These are phyloP conservation scores for Fusarium pilosicola DNA, from an alignment of 2,329 filamentous ascomycete species.

Conservation along the genomic window DNA sequence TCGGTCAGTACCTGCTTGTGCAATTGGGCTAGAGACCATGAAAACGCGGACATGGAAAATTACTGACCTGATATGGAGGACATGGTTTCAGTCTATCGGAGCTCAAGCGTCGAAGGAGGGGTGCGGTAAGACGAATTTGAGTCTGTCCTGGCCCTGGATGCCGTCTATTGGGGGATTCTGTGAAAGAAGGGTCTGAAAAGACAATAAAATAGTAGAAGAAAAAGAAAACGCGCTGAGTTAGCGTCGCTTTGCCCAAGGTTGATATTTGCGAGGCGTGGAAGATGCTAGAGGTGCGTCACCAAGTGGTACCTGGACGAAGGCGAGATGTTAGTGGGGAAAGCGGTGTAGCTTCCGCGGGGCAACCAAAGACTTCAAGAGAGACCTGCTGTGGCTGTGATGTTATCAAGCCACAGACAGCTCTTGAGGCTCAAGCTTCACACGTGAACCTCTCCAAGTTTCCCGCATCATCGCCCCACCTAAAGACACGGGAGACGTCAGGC, in stretches of 20 bases:
- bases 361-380: not conserved
- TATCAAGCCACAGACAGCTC: conserved; percentile 15
- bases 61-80: conserved; percentile 64
- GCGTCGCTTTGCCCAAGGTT: not conserved
- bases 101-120: conserved; percentile 17
- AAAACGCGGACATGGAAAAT: conserved; percentile 14
- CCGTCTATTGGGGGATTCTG: not conserved
- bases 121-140: not conserved
- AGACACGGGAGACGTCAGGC: conserved; percentile 46
- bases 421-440: conserved; percentile 30
- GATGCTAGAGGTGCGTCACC: conserved; percentile 46
- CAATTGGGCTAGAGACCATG: not conserved
- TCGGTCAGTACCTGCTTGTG: conserved; percentile 28
- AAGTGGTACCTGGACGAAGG: conserved; percentile 47
- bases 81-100: conserved; percentile 54
- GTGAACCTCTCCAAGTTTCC: conserved; percentile 20
- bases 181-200: not conserved
- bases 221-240: not conserved
- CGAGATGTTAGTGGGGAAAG: conserved; percentile 42
- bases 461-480: conserved; percentile 43
- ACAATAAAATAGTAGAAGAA: not conserved
- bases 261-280: conserved; percentile 16
- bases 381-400: conserved; percentile 18
- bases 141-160: not conserved
- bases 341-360: conserved; percentile 37